Base-by-base conservation (phyloP, 345 rosid species). In the Pugionium dolabratum region DNA sequence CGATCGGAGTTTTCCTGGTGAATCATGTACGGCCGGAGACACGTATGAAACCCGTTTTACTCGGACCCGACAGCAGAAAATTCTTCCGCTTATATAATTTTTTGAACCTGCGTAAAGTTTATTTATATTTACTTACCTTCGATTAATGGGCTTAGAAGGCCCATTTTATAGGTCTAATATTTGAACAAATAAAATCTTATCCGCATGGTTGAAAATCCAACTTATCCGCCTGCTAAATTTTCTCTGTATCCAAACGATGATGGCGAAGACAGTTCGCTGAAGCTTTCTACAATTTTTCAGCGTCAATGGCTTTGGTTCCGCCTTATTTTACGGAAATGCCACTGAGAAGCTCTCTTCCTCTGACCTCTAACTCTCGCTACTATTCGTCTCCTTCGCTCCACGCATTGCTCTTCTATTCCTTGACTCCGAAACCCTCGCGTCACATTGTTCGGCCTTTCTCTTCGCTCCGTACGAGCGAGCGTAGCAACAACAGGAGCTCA, bases 311-410 rank as follows among this genome's bases (percentile, higher is more conserved):
- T 48, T 59, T 83, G 54, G 5, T 79, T 2, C 70, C 91, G 1
- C 67, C 78, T 3, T 85, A 77, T 78, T 79, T 88, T 3, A 78
- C 92, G 0, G 95, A 94, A 83, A 53, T 90, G 71, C 85, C 86
- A 66, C 85, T 94, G 9, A 79, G 84, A 71, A 78, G 68, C 68
- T 73, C 86, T 11, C 78, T 80, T 62, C 83, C 83, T 9, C 70
- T 84, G 67, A 43, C 83, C 62, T 79, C 85, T 10, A 83, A 54
- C 81, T 54, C 77, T n/a, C 76, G 68, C 50, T 71, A 71, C 52
- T 75, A 8, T 37, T 76, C 76, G 0, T 44, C 77, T 10, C 66
- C 69, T 51, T 72, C 90, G 9, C 74, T 82, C 30, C 76, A 70
- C 60, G 73, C 43, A 27, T 60, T 80, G 47, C 18, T 18, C 18